phyloP scores from a whole-genome alignment of 495 filamentous ascomycete species.

The Lophiotrema nucula region DNA sequence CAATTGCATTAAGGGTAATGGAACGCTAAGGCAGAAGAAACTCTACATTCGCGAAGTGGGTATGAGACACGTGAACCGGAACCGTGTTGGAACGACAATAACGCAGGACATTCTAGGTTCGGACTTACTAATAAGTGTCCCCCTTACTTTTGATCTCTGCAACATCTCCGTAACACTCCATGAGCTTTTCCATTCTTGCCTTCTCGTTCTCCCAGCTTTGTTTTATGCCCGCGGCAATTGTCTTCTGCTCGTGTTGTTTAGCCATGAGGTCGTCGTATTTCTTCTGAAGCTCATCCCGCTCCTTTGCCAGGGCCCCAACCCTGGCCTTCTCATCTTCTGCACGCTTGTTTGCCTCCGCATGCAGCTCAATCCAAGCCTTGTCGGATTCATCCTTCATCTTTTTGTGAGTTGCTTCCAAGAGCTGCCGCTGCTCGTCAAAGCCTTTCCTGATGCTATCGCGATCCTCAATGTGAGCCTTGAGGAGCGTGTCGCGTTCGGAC shows the following conservation, averaged over 20 bases:
- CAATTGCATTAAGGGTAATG: constrained; percentile 25
- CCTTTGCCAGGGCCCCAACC: constrained; percentile 39
- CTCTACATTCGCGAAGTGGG: not conserved
- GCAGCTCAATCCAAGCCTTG: constrained; percentile 44
- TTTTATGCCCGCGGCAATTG: constrained; percentile 52
- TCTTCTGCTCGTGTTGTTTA: constrained; percentile 23
- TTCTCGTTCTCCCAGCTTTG: constrained; percentile 56
- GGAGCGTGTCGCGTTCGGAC: constrained; percentile 30
- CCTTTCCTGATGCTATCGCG: constrained; percentile 30
- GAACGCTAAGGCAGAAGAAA: constrained; percentile 6
- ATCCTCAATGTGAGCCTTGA: constrained; percentile 31
- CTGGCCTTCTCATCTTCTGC: constrained; percentile 41
- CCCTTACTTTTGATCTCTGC: constrained; percentile 61
- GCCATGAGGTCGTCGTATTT: constrained; percentile 41
- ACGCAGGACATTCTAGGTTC: constrained; percentile 13
- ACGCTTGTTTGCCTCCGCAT: constrained; percentile 42
- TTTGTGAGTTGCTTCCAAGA: constrained; percentile 28
- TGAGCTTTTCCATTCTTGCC: constrained; percentile 56
- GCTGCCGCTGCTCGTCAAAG: constrained; percentile 35
- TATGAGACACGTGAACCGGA: not conserved
- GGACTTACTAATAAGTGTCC: constrained; percentile 63
- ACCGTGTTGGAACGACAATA: not conserved
- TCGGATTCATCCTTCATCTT: constrained; percentile 35
- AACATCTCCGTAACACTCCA: constrained; percentile 58
- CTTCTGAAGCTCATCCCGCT: constrained; percentile 31